Evolutionary conservation across 441 rosid genomes (phyloP), one percentile per base, ranked within the genome.

Genomic region (Populus trichocarpa): DNA sequence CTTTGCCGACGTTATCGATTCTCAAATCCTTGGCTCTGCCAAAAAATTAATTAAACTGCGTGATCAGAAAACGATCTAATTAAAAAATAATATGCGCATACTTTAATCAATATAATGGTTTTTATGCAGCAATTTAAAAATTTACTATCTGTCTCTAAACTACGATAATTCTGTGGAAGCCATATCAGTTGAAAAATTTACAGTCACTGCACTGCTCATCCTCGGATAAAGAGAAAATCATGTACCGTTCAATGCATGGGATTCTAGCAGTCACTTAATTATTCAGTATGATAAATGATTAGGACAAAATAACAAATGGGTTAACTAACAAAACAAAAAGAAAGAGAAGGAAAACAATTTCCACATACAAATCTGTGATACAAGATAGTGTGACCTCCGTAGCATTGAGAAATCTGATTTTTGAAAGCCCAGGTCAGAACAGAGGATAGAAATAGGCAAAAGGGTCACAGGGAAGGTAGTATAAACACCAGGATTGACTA

Each of bases 1-100:
- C 74, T 70, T 20, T 25, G 23, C 14, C 8, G 7, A 74, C 65
- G 59, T 26, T 2, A 75, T 66, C 67, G 71, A 73, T 67, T 71
- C 65, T 85, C 85, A 79, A 70, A 42, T 68, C 78, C 83, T 80
- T 28, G 85, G 71, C 73, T 83, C 87, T 84, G 88, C 82, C 75
- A 83, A 71, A 61, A 53, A 26, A 75, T 50, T 26, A 16, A 10
- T 25, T 12, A 30, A 67, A 36, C 1, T 25, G 3, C 25, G 25
- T 66, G 53, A 59, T 79, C 42, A 73, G 74, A 69, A 57, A 64
- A 73, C 18, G 23, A 72, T 72, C 14, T 20, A 57, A 78, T 10
- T 25, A 72, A 25, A 64, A 1, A 13, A 36, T 28, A 18, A 50
- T 33, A n/a, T 6, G n/a, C 3, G 18, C 6, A 46, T 20, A 23